Base-by-base conservation (phyloP, 2,329 filamentous ascomycete genomes). In the Verticillium longisporum region DNA sequence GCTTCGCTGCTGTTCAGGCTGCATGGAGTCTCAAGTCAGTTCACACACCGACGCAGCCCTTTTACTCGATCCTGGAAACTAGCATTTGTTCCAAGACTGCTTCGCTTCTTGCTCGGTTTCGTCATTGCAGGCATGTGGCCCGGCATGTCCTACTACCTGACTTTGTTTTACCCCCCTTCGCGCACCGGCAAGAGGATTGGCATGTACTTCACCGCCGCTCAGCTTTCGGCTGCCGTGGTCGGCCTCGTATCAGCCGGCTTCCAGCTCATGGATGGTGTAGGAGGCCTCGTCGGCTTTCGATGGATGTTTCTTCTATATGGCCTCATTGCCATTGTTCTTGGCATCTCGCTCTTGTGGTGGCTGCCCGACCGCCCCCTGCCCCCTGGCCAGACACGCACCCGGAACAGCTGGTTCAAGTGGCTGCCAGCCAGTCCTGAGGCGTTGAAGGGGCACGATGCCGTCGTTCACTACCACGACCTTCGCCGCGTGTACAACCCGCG, bases 101-200 rank as follows among this genome's bases (percentile, higher is more conserved):
- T 97, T 33, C 88, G 92, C 7, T 88, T 97, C 61, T 81, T 97
- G 11, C 84, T 97, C 6, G 92, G 92, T 56, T 83, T 95, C 14
- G 92, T 96, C 31, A 93, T 93, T 71, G 92, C 92, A 1, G 92
- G 92, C 56, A 92, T 97, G 88, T 97, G 92, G 92, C 92, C 92
- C 0, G 92, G 92, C 57, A 96, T 97, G 92, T 86, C 91, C 10
- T 95, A 95, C 73, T 97, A 96, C 70, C 80, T 97, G 56, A 96
- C 92, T 0, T 81, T 96, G 7, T 97, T 96, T 79, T 97, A 97
- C 70, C 92, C 92, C 6, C 92, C 92, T 0, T 91, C 90, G 6
- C 84, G 90, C 13, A 95, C 89, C 1, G 92, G 90, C 14, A 96
- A 95, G 77, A 84, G 92, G 45, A 96, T 97, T 65, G 92, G 92